Conservation (phyloP, 352 stramenopile genomes). For the Phytophthora rubi region DNA sequence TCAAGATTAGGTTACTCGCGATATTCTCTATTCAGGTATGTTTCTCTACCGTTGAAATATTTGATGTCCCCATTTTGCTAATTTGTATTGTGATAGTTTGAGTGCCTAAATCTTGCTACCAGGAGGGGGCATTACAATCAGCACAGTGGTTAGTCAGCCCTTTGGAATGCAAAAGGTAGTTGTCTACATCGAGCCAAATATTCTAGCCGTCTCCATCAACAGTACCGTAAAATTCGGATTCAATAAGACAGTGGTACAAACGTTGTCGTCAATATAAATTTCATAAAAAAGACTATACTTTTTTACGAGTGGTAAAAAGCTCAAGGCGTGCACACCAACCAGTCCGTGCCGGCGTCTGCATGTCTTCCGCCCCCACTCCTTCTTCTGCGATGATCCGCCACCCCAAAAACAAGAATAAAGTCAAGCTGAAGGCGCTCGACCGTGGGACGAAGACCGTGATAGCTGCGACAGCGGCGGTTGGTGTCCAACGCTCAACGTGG, state of each 20-base stretch:
- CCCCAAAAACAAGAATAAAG: not conserved
- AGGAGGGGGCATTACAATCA: too few species aligned
- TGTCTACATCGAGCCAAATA: too few species aligned
- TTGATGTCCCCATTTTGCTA: too few species aligned
- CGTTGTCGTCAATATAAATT: not conserved
- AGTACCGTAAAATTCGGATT: not conserved
- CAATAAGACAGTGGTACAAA: not conserved
- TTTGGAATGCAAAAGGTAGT: too few species aligned
- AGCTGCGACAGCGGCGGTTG: not conserved
- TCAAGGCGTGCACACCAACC: not conserved
- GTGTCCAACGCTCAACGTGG: not conserved
- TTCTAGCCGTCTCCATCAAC: too few species aligned
- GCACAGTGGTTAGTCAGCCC: too few species aligned
- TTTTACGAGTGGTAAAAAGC: not conserved
- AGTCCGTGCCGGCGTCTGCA: not conserved
- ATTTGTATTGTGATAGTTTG: too few species aligned
- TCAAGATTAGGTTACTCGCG: too few species aligned
- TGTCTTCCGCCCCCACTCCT: not conserved
- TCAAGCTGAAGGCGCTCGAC: not conserved
- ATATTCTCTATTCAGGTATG: too few species aligned
- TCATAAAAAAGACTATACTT: not conserved
- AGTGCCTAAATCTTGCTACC: too few species aligned
- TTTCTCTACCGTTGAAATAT: too few species aligned
- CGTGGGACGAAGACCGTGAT: not conserved
- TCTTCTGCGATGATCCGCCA: not conserved